These are phyloP conservation scores for Chrysosporium keratinophilum DNA, from an alignment of 2,329 filamentous ascomycete species.

Conservation along the genomic window DNA sequence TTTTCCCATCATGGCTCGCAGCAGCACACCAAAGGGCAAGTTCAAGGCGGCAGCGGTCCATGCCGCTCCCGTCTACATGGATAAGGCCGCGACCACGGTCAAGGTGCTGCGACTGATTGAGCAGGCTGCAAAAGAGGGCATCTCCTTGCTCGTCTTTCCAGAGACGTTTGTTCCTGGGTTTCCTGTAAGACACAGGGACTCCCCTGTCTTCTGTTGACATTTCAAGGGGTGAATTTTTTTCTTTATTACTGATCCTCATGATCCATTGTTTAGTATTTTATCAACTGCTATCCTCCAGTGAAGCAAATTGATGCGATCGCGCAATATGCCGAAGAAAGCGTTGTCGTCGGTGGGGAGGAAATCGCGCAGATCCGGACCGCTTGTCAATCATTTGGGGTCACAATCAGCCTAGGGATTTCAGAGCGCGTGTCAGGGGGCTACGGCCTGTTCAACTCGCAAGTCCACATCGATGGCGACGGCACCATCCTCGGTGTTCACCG, in stretches of 20 bases:
- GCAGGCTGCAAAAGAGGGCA: slow-evolving; percentile 23
- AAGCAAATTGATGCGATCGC: slow-evolving; percentile 26
- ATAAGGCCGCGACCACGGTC: slow-evolving; percentile 27
- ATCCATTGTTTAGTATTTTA: slow-evolving; percentile 22
- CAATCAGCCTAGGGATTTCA: slow-evolving; percentile 28
- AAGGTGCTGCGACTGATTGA: slow-evolving; percentile 28
- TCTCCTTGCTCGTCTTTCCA: slow-evolving; percentile 29
- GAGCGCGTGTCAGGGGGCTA: slow-evolving; percentile 27
- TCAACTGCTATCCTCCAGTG: slow-evolving; percentile 29
- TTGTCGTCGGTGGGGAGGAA: slow-evolving; percentile 26
- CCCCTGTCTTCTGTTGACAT: too few relatives aligned
- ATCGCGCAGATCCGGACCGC: slow-evolving; percentile 25
- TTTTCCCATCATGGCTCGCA: not conserved
- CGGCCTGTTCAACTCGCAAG: slow-evolving; percentile 30
- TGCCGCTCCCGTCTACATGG: slow-evolving; percentile 30
- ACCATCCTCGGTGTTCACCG: slow-evolving; percentile 29
- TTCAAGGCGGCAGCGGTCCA: slow-evolving; percentile 31
- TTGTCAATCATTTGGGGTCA: slow-evolving; percentile 25
- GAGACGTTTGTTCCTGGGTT: slow-evolving; percentile 31
- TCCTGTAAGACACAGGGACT: slow-evolving; percentile 17
- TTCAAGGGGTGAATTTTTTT: not conserved
- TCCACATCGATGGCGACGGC: slow-evolving; percentile 27
- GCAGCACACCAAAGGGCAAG: slow-evolving; percentile 13
- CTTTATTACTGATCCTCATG: not conserved
- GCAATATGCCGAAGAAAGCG: slow-evolving; percentile 28